A percentile compares a stretch with the other conserved stretches of the same genome.
phyloP scores from a whole-genome alignment of 805 yeast species.

The Debaryomyces tyrocola region DNA sequence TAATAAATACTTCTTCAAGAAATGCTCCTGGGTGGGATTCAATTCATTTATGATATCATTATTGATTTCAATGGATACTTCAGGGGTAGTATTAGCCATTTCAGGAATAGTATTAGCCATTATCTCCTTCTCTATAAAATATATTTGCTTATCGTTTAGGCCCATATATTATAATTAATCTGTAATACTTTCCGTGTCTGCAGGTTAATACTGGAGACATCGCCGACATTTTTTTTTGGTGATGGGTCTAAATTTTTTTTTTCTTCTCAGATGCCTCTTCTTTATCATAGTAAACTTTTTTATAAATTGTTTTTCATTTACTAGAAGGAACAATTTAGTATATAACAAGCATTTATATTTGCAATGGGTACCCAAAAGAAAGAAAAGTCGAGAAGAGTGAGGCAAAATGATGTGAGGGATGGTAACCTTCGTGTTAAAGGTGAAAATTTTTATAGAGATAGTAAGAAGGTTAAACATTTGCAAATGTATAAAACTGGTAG shows the following conservation, averaged over 20 bases:
- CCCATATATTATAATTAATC: background rate
- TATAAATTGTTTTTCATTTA: background rate
- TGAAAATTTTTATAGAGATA: constrained; percentile 94
- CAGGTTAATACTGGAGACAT: background rate
- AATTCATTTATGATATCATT: constrained; percentile 16
- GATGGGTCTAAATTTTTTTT: constrained; percentile 1
- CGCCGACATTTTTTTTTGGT: constrained; percentile 1
- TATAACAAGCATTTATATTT: constrained; percentile 1
- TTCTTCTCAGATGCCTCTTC: background rate
- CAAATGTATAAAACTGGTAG: constrained; percentile 93
- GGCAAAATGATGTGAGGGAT: constrained; percentile 79
- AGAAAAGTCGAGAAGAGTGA: constrained; percentile 81
- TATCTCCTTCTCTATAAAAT: background rate
- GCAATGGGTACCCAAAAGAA: constrained; percentile 91
- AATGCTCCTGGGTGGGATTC: constrained; percentile 76
- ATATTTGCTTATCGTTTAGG: background rate
- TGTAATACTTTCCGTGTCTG: background rate
- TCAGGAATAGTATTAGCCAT: background rate
- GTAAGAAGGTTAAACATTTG: constrained; percentile 84
- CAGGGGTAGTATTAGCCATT: background rate
- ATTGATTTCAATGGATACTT: background rate
- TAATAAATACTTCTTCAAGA: constrained; percentile 78
- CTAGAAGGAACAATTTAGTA: background rate
- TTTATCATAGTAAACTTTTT: background rate
- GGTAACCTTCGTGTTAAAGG: constrained; percentile 95